These are phyloP conservation scores for Mucor indicus DNA, from an alignment of 371 early-diverging fungal genomes.

Conservation along the genomic window DNA sequence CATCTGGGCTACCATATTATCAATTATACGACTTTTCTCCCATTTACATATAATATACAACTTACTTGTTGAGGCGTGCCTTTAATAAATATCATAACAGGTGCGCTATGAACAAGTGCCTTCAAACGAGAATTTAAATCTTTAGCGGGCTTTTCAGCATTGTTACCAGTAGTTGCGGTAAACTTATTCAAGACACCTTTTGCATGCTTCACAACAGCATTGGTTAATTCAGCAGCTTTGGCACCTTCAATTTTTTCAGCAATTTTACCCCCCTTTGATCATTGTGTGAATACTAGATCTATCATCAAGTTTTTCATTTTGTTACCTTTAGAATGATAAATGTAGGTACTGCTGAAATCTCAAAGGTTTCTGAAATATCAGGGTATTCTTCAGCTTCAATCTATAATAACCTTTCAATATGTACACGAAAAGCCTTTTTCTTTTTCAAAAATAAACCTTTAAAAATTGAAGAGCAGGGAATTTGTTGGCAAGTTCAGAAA, in stretches of 20 bases:
- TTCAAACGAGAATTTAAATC: constrained; percentile 69
- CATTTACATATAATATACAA: too few relatives aligned
- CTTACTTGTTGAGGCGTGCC: constrained; percentile 76
- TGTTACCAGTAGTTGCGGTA: constrained; percentile 13
- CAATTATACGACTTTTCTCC: too few relatives aligned
- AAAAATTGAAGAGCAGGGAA: background rate
- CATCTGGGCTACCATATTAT: constrained; percentile 72
- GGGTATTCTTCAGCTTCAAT: too few relatives aligned
- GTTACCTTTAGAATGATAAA: background rate
- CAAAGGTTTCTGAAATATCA: too few relatives aligned
- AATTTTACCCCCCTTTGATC: background rate
- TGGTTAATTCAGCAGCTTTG: background rate
- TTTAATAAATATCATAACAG: constrained; percentile 92
- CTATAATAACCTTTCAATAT: too few relatives aligned
- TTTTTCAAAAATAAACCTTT: background rate
- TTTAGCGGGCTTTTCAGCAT: constrained; percentile 29
- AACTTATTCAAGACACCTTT: constrained; percentile 46
- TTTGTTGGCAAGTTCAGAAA: constrained; percentile 70
- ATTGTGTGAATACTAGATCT: background rate
- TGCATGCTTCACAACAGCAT: constrained; percentile 1
- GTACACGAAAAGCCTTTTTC: background rate
- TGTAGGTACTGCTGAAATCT: background rate
- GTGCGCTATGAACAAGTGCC: constrained; percentile 64
- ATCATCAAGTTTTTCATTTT: background rate
- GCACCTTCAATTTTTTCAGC: background rate